Percentiles rank a stretch among this genome's conserved stretches.
Evolutionary conservation across 2,329 filamentous ascomycete genomes (phyloP).

Genomic region (Exserohilum rostratum): DNA sequence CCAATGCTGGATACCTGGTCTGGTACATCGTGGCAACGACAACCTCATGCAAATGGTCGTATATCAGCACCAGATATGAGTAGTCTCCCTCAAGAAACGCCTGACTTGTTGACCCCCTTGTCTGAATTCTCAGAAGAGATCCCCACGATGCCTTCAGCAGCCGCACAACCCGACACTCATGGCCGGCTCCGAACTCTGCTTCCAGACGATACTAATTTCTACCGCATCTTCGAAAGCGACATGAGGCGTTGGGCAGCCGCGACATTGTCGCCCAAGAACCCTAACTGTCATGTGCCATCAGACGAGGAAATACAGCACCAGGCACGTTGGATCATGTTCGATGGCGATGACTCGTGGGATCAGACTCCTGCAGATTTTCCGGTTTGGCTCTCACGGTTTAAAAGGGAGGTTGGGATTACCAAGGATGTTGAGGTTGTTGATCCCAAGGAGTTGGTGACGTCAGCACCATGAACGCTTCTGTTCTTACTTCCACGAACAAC

Average conservation of each 20-base stretch:
- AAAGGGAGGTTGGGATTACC: constrained; percentile 29
- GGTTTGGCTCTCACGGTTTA: constrained; percentile 41
- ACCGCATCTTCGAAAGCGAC: constrained; percentile 25
- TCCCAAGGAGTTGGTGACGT: constrained; percentile 1
- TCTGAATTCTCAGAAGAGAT: not conserved
- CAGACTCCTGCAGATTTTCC: constrained; percentile 46
- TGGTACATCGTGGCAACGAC: not conserved
- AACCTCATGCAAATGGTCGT: not conserved
- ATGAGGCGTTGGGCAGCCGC: constrained; percentile 32
- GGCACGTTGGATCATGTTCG: constrained; percentile 42
- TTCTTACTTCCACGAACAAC: no score
- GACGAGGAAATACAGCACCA: constrained; percentile 44
- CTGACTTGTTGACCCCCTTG: not conserved
- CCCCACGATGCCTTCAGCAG: not conserved
- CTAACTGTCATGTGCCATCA: constrained; percentile 29
- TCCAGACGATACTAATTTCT: constrained; percentile 26
- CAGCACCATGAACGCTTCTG: not conserved
- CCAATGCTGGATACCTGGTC: not conserved
- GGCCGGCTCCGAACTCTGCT: constrained; percentile 11
- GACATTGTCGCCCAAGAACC: constrained; percentile 31
- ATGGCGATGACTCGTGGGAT: constrained; percentile 45
- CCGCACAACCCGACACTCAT: constrained; percentile 6
- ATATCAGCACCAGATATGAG: not conserved
- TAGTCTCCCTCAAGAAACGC: not conserved
- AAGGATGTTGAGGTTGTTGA: constrained; percentile 3